phyloP scores from a whole-genome alignment of 768 basidiomycete species.

The Glaciozyma antarctica region DNA sequence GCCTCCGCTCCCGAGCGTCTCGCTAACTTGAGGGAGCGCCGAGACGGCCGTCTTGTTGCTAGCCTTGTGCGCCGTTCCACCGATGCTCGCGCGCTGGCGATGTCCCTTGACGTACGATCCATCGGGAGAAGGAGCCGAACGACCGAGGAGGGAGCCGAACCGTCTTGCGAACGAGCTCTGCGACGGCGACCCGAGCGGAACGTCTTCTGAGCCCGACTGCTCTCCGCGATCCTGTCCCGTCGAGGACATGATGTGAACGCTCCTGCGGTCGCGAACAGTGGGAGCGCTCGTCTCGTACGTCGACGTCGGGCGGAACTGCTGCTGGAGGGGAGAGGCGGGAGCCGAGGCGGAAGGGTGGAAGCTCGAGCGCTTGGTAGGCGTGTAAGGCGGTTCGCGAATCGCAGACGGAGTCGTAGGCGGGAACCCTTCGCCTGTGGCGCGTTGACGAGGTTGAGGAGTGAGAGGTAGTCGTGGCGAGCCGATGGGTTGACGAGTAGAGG shows the following conservation, averaged over 20 bases:
- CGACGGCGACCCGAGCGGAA: neutral
- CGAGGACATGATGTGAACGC: neutral
- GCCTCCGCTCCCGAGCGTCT: constrained; percentile 7
- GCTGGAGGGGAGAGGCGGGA: constrained; percentile 1
- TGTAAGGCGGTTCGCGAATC: neutral
- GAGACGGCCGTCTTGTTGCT: constrained; percentile 25
- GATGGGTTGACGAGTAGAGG: constrained; percentile 1
- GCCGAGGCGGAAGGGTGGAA: neutral
- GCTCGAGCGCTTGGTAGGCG: neutral
- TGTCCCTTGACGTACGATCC: constrained; percentile 9
- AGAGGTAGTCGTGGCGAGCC: constrained; percentile 18
- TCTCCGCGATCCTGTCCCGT: neutral
- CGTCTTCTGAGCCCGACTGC: neutral
- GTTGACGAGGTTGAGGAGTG: constrained; percentile 29
- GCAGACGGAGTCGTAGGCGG: constrained; percentile 14
- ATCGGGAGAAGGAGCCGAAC: neutral
- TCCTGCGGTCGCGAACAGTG: neutral
- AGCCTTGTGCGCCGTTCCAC: constrained; percentile 21
- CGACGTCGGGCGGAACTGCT: neutral
- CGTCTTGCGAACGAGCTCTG: constrained; percentile 27
- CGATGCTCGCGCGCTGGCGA: constrained; percentile 26
- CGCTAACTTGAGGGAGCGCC: constrained; percentile 28
- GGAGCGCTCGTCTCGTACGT: neutral
- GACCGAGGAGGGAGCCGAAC: constrained; percentile 36
- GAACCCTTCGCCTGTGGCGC: constrained; percentile 26